A percentile compares a stretch with the other conserved stretches of the same genome.
These are phyloP conservation scores for Aureobasidium sp. DNA, from an alignment of 2,329 filamentous ascomycete species.

Conservation along the genomic window DNA sequence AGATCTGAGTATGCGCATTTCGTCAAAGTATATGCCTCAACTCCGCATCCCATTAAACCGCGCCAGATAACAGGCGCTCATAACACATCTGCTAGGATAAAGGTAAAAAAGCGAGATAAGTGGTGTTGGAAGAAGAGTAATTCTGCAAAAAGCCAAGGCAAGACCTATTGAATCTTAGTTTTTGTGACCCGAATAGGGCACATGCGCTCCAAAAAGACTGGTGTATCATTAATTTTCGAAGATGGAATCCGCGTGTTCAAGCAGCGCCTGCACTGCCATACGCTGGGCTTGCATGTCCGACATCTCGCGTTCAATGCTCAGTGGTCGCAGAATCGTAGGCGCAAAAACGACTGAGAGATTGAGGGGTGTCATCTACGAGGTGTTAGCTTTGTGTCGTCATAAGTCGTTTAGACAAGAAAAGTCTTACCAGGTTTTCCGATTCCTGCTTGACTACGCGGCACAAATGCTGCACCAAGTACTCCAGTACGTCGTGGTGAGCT, in stretches of 20 bases:
- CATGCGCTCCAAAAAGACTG: not conserved
- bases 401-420: not conserved
- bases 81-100: not conserved
- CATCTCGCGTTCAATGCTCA: conserved; percentile 87
- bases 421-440: conserved; percentile 69
- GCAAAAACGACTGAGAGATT: conserved; percentile 97
- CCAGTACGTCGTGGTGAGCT: conserved; percentile 79
- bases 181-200: not conserved
- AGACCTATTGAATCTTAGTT: not conserved
- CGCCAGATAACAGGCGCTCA: not conserved
- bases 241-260: conserved; percentile 80
- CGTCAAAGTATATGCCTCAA: conserved; percentile 2
- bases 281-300: conserved; percentile 94
- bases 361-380: conserved; percentile 79
- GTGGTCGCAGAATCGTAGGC: conserved; percentile 91
- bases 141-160: not conserved
- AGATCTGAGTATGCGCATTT: conserved; percentile 6
- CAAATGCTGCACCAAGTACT: conserved; percentile 91
- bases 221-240: conserved; percentile 41
- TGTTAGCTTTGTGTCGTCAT: conserved; percentile 21
- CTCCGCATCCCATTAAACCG: not conserved
- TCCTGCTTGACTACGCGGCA: conserved; percentile 77
- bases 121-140: not conserved
- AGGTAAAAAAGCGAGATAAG: not conserved
- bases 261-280: conserved; percentile 80